Base-by-base conservation (phyloP, 768 basidiomycete genomes). In the Naganishia friedmannii region DNA sequence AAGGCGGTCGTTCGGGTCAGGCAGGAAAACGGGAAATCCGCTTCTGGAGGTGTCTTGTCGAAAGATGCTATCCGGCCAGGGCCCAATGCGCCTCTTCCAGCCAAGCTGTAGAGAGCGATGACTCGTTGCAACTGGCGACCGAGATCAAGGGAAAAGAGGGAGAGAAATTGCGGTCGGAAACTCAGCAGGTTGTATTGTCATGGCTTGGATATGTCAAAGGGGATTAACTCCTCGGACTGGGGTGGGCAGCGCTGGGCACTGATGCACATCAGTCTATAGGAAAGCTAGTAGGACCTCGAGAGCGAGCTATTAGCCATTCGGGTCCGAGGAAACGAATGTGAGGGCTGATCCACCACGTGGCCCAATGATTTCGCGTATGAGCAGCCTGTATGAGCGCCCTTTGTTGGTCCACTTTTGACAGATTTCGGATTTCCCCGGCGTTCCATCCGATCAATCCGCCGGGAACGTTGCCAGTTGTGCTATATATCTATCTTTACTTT, bases 1-100 rank as follows among this genome's bases (percentile, higher is more conserved):
- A 97, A 97, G 77, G 90, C 85, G 0, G 83, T 94, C 29, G 86
- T 91, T 9, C 84, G 83, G 60, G 79, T 98, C 15, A 75, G 73
- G 31, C 53, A 74, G 57, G 70, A 74, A 51, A 67, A 73, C 28
- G 55, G 32, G 53, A 23, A 63, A 26, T 29, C 60, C n/a, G 21
- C 60, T 9, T 28, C 54, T 23, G 26, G 60, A 2, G 42, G 60
- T 29, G 29, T 53, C 2, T 28, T 66, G 21, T 57, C 65, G 39
- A 71, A 55, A 23, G 69, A 39, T 63, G 60, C 60, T 12, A 46
- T 63, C 26, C 39, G 39, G 60, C 60, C 60, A 26, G 42, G 60
- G 2, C 37, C 21, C 23, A 63, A 63, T 26, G 60, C 39, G 28
- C n/a, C n/a, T 21, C 32, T 63, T 15, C 60, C 60, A 5, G 60